phyloP scores from a whole-genome alignment of 805 yeast genomes.

The Starmera caribaea region DNA sequence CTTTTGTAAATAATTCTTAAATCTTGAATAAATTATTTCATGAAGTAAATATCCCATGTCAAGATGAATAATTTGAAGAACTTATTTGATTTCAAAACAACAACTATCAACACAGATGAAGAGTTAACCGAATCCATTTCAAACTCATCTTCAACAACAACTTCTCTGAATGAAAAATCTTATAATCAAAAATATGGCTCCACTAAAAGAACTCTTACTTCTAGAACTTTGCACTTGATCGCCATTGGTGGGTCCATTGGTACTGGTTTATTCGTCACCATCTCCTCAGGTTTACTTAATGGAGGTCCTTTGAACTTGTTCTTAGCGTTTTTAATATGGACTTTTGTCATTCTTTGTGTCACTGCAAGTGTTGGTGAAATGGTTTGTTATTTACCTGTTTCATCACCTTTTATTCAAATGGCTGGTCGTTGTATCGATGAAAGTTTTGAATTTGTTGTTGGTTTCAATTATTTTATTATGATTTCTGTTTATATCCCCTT shows the following conservation, averaged over 20 bases:
- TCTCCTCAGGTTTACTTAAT: constrained; percentile 42
- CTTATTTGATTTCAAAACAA: too few species aligned
- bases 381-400: constrained; percentile 51
- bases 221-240: constrained; percentile 53
- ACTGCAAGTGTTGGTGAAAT: constrained; percentile 56
- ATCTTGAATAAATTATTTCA: too few species aligned
- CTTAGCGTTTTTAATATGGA: constrained; percentile 54
- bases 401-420: constrained; percentile 55
- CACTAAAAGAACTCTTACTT: constrained; percentile 27
- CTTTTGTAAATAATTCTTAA: too few species aligned
- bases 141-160: too few species aligned
- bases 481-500: constrained; percentile 49
- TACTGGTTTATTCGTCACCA: constrained; percentile 52
- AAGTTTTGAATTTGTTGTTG: constrained; percentile 60
- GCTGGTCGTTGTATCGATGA: constrained; percentile 56
- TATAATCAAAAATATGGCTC: too few species aligned
- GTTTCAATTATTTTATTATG: constrained; percentile 52
- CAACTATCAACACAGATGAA: too few species aligned
- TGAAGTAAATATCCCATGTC: too few species aligned
- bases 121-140: too few species aligned
- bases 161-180: background rate
- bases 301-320: constrained; percentile 49
- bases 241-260: constrained; percentile 63
- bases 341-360: constrained; percentile 54
- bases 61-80: too few species aligned